Evolutionary conservation across 768 basidiomycete genomes (phyloP).

Genomic region (Pisolithus orientalis): DNA sequence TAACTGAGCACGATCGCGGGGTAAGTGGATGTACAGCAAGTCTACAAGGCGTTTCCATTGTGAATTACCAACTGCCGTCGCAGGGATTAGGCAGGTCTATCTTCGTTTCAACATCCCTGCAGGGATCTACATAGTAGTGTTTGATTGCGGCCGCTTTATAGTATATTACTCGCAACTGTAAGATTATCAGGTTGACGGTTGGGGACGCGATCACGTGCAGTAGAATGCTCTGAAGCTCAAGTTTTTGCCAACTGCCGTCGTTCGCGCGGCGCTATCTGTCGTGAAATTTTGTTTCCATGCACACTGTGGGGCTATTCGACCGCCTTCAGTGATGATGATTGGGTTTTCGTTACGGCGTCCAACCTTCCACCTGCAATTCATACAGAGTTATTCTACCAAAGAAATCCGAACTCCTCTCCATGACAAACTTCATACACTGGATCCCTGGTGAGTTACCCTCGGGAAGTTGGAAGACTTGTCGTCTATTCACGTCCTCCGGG

Average conservation of each 20-base stretch:
- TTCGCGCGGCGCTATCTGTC: too few species aligned
- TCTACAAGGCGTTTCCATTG: background rate
- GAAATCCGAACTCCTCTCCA: constrained; percentile 80
- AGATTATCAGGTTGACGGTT: background rate
- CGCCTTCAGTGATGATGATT: too few species aligned
- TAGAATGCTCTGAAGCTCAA: background rate
- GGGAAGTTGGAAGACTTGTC: constrained; percentile 57
- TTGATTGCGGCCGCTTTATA: background rate
- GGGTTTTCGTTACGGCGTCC: background rate
- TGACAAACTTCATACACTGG: constrained; percentile 54
- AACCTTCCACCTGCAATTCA: constrained; percentile 41
- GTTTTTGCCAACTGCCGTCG: too few species aligned
- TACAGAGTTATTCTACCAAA: constrained; percentile 78
- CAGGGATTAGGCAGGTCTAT: too few species aligned
- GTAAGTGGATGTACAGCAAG: background rate
- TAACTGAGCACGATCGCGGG: too few species aligned
- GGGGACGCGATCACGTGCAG: background rate
- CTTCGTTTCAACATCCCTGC: too few species aligned
- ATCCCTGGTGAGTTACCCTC: constrained; percentile 21
- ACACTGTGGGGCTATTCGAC: too few species aligned
- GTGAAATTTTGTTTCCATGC: too few species aligned
- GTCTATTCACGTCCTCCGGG: constrained; percentile 75
- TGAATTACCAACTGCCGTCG: background rate
- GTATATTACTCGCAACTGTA: too few species aligned
- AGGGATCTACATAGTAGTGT: background rate